Percentiles rank a stretch among this genome's conserved stretches.
phyloP scores from a whole-genome alignment of 1,284 basidiomycete genomes.

The Volvariella surrecta region DNA sequence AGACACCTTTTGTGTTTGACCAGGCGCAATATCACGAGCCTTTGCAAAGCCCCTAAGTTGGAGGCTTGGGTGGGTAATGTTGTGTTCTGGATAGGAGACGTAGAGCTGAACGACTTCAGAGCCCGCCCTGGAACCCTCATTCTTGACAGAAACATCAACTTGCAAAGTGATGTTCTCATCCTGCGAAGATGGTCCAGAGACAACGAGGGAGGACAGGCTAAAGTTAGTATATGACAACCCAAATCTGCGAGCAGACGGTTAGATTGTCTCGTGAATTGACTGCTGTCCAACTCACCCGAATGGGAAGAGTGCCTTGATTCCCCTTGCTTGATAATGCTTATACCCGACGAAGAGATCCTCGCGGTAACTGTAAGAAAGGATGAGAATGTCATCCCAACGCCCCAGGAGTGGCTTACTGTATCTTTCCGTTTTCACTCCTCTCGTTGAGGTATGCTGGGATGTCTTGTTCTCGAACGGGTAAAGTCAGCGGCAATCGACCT shows the following conservation, averaged over 20 bases:
- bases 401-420: slow-evolving; percentile 26
- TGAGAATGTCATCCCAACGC: too few species aligned
- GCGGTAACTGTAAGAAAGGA: slow-evolving; percentile 30
- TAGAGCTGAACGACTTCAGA: slow-evolving; percentile 68
- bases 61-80: slow-evolving; percentile 44
- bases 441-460: slow-evolving; percentile 55
- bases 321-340: slow-evolving; percentile 55
- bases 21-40: slow-evolving; percentile 36
- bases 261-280: neutral
- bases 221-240: slow-evolving; percentile 74
- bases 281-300: slow-evolving; percentile 44
- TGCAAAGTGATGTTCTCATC: slow-evolving; percentile 26
- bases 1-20: slow-evolving; percentile 27
- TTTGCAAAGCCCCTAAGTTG: slow-evolving; percentile 59
- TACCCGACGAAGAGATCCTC: slow-evolving; percentile 70
- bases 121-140: slow-evolving; percentile 47
- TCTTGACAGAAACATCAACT: slow-evolving; percentile 41
- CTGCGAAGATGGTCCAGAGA: slow-evolving; percentile 17
- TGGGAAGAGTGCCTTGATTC: slow-evolving; percentile 52
- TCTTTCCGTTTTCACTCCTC: slow-evolving; percentile 54
- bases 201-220: slow-evolving; percentile 37
- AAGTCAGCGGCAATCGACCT: slow-evolving; percentile 61
- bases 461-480: slow-evolving; percentile 57
- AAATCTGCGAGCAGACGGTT: slow-evolving; percentile 23
- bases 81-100: slow-evolving; percentile 45